Evolutionary conservation across 2,329 filamentous ascomycete genomes (phyloP), one percentile per base, ranked within the genome.

Genomic region (Colletotrichum sp.): DNA sequence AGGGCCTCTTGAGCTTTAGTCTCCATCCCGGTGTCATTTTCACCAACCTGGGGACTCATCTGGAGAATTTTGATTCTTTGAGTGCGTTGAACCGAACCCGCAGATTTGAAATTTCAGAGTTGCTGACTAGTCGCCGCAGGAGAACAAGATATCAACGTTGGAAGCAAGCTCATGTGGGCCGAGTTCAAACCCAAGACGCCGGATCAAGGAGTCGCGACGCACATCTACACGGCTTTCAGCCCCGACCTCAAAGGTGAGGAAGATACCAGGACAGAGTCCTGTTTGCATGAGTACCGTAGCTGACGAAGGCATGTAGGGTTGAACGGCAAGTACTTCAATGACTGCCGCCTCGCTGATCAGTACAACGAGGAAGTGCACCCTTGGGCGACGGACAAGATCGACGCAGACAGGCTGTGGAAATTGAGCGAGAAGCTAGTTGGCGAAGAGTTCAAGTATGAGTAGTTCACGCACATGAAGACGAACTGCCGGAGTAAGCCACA

Each of bases 361-460:
- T 76, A 71, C 26, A 79, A 75, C 9, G 78, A 80, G n/a, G 80
- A 81, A 9, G 70, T 81, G 5, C 79, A 77, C 43, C 79, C 82
- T 6, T 82, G 81, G 80, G 81, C 78, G 5, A 80, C 75, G 6
- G 78, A 78, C 68, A 58, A 68, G 2, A 56, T 78, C 10, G 81
- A 82, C 24, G 84, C 83, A 0, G 82, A 83, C 56, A 81, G 76
- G 70, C 66, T 85, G 65, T 85, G 84, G 83, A 80, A 78, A 56
- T 60, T 83, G 32, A 83, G 82, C 6, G 83, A 85, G 79, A 77
- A 83, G 66, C 75, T 84, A 16, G 82, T 84, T 4, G 79, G 80
- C 8, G 73, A 84, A 73, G 76, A 80, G 10, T 84, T 84, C 73
- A 62, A 38, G 4, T 83, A 81, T 8, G 73, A 30, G 52, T 28